A percentile compares a stretch with the other conserved stretches of the same genome.
Evolutionary conservation across 139 green algal genomes (phyloP).

Genomic region (Trebouxia sp.): DNA sequence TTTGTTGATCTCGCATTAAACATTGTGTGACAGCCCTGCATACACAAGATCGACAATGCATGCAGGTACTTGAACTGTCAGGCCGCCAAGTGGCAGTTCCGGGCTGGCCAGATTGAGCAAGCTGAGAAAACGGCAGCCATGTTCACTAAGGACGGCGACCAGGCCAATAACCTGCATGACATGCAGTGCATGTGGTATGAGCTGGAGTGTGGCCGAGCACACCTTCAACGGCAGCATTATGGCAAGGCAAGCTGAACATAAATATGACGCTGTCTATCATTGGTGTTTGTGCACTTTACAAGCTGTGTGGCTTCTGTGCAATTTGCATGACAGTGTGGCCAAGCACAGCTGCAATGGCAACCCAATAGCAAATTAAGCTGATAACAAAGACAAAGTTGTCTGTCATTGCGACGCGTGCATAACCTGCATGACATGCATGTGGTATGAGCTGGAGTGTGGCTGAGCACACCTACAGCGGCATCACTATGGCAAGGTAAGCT

Average conservation of each 20-base stretch:
- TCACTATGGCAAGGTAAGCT: neutral
- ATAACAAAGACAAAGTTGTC: too few species aligned
- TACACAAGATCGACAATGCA: neutral
- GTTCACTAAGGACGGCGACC: constrained; percentile 92
- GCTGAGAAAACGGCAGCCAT: constrained; percentile 79
- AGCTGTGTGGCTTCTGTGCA: neutral
- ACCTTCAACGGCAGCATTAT: constrained; percentile 52
- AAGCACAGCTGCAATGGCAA: too few species aligned
- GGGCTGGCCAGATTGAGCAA: constrained; percentile 50
- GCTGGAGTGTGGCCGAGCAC: constrained; percentile 72
- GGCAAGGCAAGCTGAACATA: constrained; percentile 45
- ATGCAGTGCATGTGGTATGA: constrained; percentile 99
- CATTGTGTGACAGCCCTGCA: neutral
- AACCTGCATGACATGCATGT: constrained; percentile 97
- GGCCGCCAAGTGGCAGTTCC: constrained; percentile 76
- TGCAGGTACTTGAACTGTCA: constrained; percentile 89
- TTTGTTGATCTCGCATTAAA: neutral
- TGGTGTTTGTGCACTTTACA: neutral
- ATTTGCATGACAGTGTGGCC: too few species aligned
- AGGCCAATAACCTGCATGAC: constrained; percentile 86
- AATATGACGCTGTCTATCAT: neutral
- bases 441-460: constrained; percentile 91
- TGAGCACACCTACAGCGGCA: neutral
- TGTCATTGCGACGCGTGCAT: too few species aligned
- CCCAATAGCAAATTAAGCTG: too few species aligned